These are phyloP conservation scores for Neoascochyta sp. DNA, from an alignment of 2,329 filamentous ascomycete species.

Conservation along the genomic window DNA sequence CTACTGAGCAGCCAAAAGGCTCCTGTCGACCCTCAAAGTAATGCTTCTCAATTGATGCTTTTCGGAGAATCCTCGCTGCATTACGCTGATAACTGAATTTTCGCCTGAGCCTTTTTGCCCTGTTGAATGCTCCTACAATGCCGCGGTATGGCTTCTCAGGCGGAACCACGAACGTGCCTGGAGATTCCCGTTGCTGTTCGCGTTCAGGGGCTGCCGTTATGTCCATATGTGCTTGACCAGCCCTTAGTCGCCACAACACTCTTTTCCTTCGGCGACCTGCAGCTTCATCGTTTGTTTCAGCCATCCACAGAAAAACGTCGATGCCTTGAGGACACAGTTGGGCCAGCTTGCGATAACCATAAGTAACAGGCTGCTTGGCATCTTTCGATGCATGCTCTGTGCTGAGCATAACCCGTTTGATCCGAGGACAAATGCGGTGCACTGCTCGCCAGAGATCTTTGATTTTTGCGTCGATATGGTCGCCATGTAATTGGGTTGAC, in stretches of 20 bases:
- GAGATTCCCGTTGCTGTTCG: slow-evolving; percentile 1
- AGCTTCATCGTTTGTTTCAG: neutral
- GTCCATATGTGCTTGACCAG: neutral
- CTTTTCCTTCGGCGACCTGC: slow-evolving; percentile 2
- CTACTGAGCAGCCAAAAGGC: slow-evolving; percentile 3
- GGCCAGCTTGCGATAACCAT: slow-evolving; percentile 1
- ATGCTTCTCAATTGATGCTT: slow-evolving; percentile 1
- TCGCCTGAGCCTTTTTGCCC: neutral
- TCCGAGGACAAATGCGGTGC: slow-evolving; percentile 4
- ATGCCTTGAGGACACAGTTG: slow-evolving; percentile 7
- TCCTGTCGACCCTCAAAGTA: neutral
- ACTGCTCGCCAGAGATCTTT: slow-evolving; percentile 5
- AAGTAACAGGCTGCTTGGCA: neutral
- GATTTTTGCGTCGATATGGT: too few relatives aligned
- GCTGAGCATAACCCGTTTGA: slow-evolving; percentile 5
- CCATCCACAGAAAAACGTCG: slow-evolving; percentile 2
- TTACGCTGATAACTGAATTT: slow-evolving; percentile 1
- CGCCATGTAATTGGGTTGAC: too few relatives aligned
- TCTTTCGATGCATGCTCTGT: neutral
- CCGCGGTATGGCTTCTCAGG: slow-evolving; percentile 6
- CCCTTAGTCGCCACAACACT: slow-evolving; percentile 5
- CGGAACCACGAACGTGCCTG: slow-evolving; percentile 3
- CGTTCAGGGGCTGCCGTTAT: slow-evolving; percentile 2
- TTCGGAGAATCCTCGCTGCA: slow-evolving; percentile 1
- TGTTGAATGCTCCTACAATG: slow-evolving; percentile 2